Evolutionary conservation across 768 basidiomycete genomes (phyloP).

Genomic region (Naganishia friedmannii): DNA sequence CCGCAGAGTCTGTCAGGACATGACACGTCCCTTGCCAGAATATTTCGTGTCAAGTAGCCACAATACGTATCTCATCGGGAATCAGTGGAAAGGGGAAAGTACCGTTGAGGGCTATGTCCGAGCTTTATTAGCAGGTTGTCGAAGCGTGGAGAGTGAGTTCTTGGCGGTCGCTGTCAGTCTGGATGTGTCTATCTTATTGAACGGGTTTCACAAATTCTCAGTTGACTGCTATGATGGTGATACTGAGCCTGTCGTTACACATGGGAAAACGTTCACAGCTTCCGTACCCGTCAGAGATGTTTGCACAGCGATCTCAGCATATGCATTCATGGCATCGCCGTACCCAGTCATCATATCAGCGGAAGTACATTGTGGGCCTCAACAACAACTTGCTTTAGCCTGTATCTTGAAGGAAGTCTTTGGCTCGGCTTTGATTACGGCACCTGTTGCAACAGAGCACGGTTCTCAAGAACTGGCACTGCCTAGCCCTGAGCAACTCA

Average conservation of each 20-base stretch:
- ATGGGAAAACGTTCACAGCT: slow-evolving; percentile 82
- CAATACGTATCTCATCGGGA: slow-evolving; percentile 58
- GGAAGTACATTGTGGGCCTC: slow-evolving; percentile 77
- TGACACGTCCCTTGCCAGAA: slow-evolving; percentile 81
- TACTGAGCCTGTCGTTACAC: slow-evolving; percentile 75
- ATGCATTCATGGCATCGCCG: slow-evolving; percentile 83
- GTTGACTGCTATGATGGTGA: slow-evolving; percentile 94
- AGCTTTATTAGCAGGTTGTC: slow-evolving; percentile 79
- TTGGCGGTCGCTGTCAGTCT: background rate
- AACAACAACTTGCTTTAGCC: slow-evolving; percentile 76
- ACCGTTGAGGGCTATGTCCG: slow-evolving; percentile 91
- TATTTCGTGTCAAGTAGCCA: slow-evolving; percentile 88
- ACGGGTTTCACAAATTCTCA: slow-evolving; percentile 44
- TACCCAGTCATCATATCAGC: slow-evolving; percentile 91
- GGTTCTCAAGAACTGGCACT: slow-evolving; percentile 55
- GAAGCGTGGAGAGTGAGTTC: slow-evolving; percentile 84
- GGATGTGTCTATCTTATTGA: background rate
- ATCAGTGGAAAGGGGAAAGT: slow-evolving; percentile 67
- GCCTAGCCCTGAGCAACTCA: slow-evolving; percentile 82
- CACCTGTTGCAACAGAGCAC: slow-evolving; percentile 53
- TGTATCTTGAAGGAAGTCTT: slow-evolving; percentile 68
- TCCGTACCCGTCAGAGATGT: slow-evolving; percentile 77
- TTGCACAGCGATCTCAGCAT: slow-evolving; percentile 77
- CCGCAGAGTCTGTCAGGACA: slow-evolving; percentile 67
- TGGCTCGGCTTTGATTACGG: slow-evolving; percentile 59